Percentiles rank a stretch among this genome's conserved stretches.
Conservation (phyloP, 805 yeast genomes). For the Ogataea corticis region DNA sequence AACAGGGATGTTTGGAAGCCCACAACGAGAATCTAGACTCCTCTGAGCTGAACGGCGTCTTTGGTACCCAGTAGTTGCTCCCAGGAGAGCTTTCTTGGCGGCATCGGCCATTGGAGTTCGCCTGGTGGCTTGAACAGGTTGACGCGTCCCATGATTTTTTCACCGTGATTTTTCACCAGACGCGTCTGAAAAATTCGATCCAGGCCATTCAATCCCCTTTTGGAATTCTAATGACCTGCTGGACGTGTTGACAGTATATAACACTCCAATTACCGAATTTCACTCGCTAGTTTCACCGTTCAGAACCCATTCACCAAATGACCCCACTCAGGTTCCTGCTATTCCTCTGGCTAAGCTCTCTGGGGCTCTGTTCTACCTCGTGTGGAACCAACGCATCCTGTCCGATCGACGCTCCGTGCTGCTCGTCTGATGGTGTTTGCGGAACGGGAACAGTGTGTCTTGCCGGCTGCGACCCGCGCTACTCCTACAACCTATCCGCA, state of each 20-base stretch:
- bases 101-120: no score
- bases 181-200: background rate
- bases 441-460: conserved; percentile 56
- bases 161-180: background rate
- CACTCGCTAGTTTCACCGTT: background rate
- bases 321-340: background rate
- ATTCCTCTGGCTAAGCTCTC: background rate
- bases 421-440: conserved; percentile 67
- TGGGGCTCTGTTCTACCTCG: conserved; percentile 15
- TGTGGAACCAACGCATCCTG: conserved; percentile 62
- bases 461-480: conserved; percentile 84
- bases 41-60: no score
- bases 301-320: background rate
- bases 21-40: no score
- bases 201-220: background rate
- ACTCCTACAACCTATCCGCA: conserved; percentile 60
- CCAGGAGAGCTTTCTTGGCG: no score
- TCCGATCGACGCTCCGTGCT: conserved; percentile 83
- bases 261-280: background rate
- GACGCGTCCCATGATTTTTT: no score
- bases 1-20: no score
- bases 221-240: background rate
- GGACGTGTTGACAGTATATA: background rate
- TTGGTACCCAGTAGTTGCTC: no score
- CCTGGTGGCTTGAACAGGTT: no score